Evolutionary conservation across 495 filamentous ascomycete species (phyloP).

Genomic region (Neurospora sp.): DNA sequence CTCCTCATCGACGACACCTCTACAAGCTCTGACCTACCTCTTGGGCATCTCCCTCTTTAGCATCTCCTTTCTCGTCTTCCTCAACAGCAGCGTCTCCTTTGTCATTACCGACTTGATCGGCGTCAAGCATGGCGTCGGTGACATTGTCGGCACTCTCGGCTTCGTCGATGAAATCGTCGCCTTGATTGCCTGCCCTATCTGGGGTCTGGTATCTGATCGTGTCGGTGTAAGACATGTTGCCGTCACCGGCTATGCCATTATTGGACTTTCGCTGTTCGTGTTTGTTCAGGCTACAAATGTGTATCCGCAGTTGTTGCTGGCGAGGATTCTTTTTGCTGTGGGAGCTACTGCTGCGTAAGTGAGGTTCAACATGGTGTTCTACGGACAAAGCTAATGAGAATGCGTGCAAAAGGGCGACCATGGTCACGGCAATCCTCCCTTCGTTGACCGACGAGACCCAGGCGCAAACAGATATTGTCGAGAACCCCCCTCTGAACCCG

Average conservation of each 20-base stretch:
- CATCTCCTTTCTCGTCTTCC: slow-evolving; percentile 94
- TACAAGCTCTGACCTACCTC: slow-evolving; percentile 78
- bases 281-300: slow-evolving; percentile 81
- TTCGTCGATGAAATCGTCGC: slow-evolving; percentile 94
- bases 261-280: slow-evolving; percentile 63
- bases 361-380: background rate
- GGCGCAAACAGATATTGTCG: slow-evolving; percentile 8
- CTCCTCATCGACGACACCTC: slow-evolving; percentile 47
- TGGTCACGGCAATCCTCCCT: slow-evolving; percentile 93
- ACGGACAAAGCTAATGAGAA: background rate
- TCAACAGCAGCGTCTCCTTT: slow-evolving; percentile 89
- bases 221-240: slow-evolving; percentile 76
- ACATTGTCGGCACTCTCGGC: slow-evolving; percentile 86
- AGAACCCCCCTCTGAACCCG: slow-evolving; percentile 8
- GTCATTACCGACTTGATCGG: slow-evolving; percentile 87
- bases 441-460: slow-evolving; percentile 55
- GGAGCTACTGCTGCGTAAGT: slow-evolving; percentile 76
- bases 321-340: slow-evolving; percentile 76
- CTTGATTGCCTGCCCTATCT: slow-evolving; percentile 78
- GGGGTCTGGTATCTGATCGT: slow-evolving; percentile 86
- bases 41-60: slow-evolving; percentile 85
- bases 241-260: slow-evolving; percentile 66
- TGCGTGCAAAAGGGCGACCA: slow-evolving; percentile 51
- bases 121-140: slow-evolving; percentile 63
- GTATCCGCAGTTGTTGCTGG: slow-evolving; percentile 82